Percentiles rank a stretch among this genome's conserved stretches.
Conservation (phyloP, 306 rosid genomes). For the Carpinus viminea region DNA sequence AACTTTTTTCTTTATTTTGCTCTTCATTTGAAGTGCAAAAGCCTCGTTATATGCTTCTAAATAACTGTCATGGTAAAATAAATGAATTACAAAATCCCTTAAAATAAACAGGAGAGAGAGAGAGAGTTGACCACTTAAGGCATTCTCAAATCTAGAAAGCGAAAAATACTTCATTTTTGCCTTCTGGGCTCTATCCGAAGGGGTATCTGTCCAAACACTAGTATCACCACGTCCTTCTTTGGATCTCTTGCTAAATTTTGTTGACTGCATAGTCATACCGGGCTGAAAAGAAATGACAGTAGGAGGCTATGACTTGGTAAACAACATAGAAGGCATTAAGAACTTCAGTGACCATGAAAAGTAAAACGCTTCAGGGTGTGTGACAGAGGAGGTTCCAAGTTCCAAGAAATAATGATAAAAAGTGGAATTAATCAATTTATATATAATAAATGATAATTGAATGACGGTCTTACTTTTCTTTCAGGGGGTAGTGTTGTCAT, state of each 20-base stretch:
- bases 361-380: background rate
- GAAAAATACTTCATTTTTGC: slow-evolving; percentile 76
- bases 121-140: slow-evolving; percentile 15
- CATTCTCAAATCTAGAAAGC: slow-evolving; percentile 20
- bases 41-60: slow-evolving; percentile 94
- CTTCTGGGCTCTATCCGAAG: slow-evolving; percentile 80
- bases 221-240: slow-evolving; percentile 96
- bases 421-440: background rate
- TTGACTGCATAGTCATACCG: slow-evolving; percentile 77
- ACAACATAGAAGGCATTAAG: background rate
- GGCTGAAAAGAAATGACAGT: slow-evolving; percentile 48
- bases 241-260: slow-evolving; percentile 58
- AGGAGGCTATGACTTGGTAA: background rate
- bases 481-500: slow-evolving; percentile 95
- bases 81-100: slow-evolving; percentile 20
- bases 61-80: slow-evolving; percentile 54
- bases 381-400: background rate
- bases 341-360: background rate
- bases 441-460: slow-evolving; percentile 5
- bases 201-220: slow-evolving; percentile 89
- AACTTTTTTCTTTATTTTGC: slow-evolving; percentile 44
- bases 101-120: slow-evolving; percentile 4
- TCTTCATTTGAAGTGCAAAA: slow-evolving; percentile 70
- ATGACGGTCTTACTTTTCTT: slow-evolving; percentile 57
- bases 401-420: background rate